Evolutionary conservation across 768 basidiomycete species (phyloP).

Genomic region (Termitomyces sp.): DNA sequence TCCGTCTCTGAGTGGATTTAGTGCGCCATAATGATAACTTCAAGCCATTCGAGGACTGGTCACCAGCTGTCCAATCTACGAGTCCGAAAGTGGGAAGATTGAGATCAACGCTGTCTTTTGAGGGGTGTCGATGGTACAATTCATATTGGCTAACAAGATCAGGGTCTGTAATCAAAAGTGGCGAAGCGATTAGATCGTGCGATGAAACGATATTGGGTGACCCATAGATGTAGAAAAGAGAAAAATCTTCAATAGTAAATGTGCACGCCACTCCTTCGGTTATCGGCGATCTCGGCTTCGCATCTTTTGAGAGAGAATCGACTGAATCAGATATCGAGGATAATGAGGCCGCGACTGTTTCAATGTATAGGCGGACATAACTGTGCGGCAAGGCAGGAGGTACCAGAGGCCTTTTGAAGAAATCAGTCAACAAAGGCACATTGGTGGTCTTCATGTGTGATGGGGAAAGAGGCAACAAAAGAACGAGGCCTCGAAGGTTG

Average conservation of each 20-base stretch:
- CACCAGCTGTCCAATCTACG: conserved; percentile 57
- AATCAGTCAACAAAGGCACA: conserved; percentile 23
- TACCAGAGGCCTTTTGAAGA: conserved; percentile 57
- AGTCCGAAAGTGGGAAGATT: conserved; percentile 54
- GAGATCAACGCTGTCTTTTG: conserved; percentile 18
- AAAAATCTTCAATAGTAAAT: conserved; percentile 39
- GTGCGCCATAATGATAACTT: conserved; percentile 64
- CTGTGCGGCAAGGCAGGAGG: conserved; percentile 47
- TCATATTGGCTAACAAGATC: conserved; percentile 58
- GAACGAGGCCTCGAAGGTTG: conserved; percentile 36
- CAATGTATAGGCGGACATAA: conserved; percentile 53
- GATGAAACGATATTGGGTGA: conserved; percentile 4
- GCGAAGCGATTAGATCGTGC: conserved; percentile 39
- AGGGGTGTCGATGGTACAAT: conserved; percentile 38
- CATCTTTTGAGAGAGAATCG: background rate
- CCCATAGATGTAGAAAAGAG: conserved; percentile 48
- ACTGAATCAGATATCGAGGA: conserved; percentile 15
- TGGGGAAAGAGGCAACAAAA: conserved; percentile 43
- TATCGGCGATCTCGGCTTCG: background rate
- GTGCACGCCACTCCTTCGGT: background rate
- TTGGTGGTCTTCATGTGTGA: conserved; percentile 11
- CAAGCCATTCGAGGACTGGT: conserved; percentile 35
- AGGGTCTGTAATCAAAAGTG: conserved; percentile 75
- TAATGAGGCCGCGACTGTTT: conserved; percentile 29
- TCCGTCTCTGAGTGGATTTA: conserved; percentile 27